Evolutionary conservation across 805 yeast genomes (phyloP).

Genomic region (Candida odintsovae): DNA sequence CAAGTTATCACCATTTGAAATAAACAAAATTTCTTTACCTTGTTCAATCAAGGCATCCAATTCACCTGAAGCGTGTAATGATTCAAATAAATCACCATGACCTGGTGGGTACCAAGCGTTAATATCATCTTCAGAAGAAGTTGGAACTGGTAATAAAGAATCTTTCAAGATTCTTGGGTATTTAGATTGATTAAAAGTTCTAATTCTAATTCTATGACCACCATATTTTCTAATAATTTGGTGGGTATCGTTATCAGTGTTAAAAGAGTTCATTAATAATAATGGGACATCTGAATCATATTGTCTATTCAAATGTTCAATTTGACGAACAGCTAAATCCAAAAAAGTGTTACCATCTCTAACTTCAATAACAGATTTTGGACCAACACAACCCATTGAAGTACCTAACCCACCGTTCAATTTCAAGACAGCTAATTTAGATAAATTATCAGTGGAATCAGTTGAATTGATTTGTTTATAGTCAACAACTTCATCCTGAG

Average conservation of each 20-base stretch:
- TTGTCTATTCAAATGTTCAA: slow-evolving; percentile 86
- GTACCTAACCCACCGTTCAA: slow-evolving; percentile 98
- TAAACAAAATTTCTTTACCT: slow-evolving; percentile 93
- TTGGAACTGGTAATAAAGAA: slow-evolving; percentile 93
- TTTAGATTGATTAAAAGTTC: slow-evolving; percentile 96
- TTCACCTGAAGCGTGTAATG: slow-evolving; percentile 84
- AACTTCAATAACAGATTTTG: slow-evolving; percentile 96
- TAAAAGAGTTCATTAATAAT: slow-evolving; percentile 96
- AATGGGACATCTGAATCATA: slow-evolving; percentile 93
- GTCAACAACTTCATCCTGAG: slow-evolving; percentile 81
- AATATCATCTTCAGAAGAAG: slow-evolving; percentile 60
- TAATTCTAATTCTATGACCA: slow-evolving; percentile 91
- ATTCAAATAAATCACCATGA: slow-evolving; percentile 95
- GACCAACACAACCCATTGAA: slow-evolving; percentile 99
- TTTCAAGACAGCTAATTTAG: slow-evolving; percentile 90
- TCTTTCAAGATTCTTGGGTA: slow-evolving; percentile 95
- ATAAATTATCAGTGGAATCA: slow-evolving; percentile 40
- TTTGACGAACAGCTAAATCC: slow-evolving; percentile 94
- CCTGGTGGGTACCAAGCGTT: slow-evolving; percentile 99
- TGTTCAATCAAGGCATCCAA: slow-evolving; percentile 82
- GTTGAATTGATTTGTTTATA: slow-evolving; percentile 46
- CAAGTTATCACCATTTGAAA: slow-evolving; percentile 96
- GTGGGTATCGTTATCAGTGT: slow-evolving; percentile 94
- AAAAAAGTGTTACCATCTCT: slow-evolving; percentile 97
- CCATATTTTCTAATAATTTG: slow-evolving; percentile 93